Evolutionary conservation across 257 asterid genomes (phyloP).

Genomic region (Solanum pimpinellifolium): DNA sequence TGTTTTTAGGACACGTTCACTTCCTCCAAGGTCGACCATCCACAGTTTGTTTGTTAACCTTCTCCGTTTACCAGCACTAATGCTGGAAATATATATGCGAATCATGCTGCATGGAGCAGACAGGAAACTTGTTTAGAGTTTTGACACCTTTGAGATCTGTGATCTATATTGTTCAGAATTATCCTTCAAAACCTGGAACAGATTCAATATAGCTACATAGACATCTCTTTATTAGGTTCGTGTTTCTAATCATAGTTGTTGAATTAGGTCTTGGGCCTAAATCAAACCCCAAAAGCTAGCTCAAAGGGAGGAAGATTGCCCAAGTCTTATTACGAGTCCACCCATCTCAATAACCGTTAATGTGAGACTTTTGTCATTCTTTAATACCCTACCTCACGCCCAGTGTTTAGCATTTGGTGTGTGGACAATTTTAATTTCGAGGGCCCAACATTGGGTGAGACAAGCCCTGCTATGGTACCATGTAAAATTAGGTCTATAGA

Average conservation of each 20-base stretch:
- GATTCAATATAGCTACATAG: neutral
- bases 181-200: neutral
- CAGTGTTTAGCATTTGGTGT: neutral
- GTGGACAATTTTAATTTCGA: neutral
- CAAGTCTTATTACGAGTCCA: neutral
- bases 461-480: neutral
- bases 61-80: neutral
- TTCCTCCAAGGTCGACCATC: constrained; percentile 17
- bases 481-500: neutral
- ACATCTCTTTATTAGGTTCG: neutral
- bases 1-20: constrained; percentile 11
- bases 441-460: neutral
- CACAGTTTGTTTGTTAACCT: constrained; percentile 8
- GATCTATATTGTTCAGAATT: neutral
- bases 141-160: neutral
- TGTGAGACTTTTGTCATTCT: neutral
- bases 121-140: neutral
- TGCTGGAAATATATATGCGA: constrained; percentile 3
- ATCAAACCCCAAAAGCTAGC: neutral
- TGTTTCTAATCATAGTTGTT: neutral
- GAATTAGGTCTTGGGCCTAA: neutral
- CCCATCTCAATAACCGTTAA: neutral
- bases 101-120: constrained; percentile 8
- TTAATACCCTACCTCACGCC: neutral
- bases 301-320: neutral